A percentile compares a stretch with the other conserved stretches of the same genome.
Evolutionary conservation across 345 rosid genomes (phyloP).

Genomic region (Eucalyptus victrix): DNA sequence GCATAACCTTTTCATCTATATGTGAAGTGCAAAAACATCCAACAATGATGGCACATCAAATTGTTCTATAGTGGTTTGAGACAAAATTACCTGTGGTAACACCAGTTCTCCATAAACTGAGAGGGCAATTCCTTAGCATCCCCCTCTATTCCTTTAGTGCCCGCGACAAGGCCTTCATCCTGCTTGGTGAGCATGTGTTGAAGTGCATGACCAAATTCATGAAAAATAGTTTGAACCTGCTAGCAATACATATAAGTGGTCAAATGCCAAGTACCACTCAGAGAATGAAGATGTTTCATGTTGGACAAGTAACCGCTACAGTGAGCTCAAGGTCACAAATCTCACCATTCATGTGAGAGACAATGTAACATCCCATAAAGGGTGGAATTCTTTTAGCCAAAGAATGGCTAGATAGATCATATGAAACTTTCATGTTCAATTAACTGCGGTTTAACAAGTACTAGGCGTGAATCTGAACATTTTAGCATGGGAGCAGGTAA

Average conservation of each 20-base stretch:
- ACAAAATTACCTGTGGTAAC: slow-evolving; percentile 67
- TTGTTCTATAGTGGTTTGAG: not conserved
- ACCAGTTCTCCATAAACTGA: slow-evolving; percentile 97
- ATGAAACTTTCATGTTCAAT: not conserved
- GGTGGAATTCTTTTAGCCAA: not conserved
- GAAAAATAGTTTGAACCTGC: slow-evolving; percentile 90
- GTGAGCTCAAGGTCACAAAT: not conserved
- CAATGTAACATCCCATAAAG: not conserved
- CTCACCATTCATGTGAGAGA: not conserved
- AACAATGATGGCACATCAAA: not conserved
- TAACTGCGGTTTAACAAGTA: not conserved
- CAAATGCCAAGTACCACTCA: too few species aligned
- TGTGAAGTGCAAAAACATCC: not conserved
- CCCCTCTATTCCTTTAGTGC: slow-evolving; percentile 76
- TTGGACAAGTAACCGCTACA: not conserved
- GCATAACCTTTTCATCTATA: not conserved
- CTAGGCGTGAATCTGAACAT: not conserved
- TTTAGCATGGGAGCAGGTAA: not conserved
- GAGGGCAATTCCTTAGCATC: slow-evolving; percentile 92
- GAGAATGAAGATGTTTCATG: not conserved
- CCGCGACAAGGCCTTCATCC: slow-evolving; percentile 86
- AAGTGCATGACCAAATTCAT: slow-evolving; percentile 92
- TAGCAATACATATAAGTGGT: not conserved
- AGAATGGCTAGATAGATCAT: not conserved
- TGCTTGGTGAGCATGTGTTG: slow-evolving; percentile 88